Evolutionary conservation across 2,329 filamentous ascomycete genomes (phyloP).

Genomic region (Pestalotiopsis sp.): DNA sequence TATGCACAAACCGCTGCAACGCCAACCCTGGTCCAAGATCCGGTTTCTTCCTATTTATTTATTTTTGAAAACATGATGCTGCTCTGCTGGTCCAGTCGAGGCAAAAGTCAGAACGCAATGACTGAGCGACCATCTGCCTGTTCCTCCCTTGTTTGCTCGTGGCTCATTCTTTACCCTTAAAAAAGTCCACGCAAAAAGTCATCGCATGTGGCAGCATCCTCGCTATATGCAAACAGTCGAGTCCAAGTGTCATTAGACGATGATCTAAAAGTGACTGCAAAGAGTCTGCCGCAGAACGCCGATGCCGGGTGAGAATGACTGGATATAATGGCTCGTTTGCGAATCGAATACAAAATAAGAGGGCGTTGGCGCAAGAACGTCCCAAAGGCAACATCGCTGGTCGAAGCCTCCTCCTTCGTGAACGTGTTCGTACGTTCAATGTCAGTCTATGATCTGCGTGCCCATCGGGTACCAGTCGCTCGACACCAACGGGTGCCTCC

Average conservation of each 20-base stretch:
- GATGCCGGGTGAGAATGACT: background rate
- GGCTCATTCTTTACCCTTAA: background rate
- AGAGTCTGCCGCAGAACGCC: background rate
- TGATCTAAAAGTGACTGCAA: background rate
- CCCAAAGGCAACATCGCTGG: background rate
- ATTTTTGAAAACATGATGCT: too few relatives aligned
- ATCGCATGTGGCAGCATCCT: background rate
- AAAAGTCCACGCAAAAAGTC: background rate
- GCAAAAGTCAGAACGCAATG: background rate
- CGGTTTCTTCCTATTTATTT: too few relatives aligned
- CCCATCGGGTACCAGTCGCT: background rate
- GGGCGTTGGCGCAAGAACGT: background rate
- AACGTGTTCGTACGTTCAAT: background rate
- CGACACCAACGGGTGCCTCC: background rate
- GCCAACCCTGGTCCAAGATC: background rate
- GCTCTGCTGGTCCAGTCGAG: background rate
- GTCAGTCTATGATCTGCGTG: background rate
- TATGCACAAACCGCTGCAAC: background rate
- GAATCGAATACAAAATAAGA: background rate
- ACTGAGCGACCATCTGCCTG: background rate
- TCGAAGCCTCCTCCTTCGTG: background rate
- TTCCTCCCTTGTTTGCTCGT: background rate
- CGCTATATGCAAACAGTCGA: background rate
- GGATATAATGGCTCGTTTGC: background rate
- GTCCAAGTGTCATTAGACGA: background rate